Conservation (phyloP, 2,329 filamentous ascomycete genomes). For the Gnomoniopsis smithogilvyi region DNA sequence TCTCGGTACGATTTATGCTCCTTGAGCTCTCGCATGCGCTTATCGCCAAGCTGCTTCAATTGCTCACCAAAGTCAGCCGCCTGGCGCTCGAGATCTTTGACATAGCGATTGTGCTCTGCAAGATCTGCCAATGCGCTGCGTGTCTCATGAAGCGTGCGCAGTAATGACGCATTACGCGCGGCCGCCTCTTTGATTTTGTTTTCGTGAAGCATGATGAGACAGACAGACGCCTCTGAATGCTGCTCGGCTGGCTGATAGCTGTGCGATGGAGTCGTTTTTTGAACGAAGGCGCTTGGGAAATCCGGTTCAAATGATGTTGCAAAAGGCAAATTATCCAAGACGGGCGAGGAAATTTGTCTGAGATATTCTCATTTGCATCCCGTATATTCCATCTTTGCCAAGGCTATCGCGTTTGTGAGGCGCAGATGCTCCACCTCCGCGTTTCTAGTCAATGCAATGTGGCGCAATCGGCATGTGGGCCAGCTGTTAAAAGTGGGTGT, state of each 20-base stretch:
- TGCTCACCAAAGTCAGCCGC: conserved; percentile 33
- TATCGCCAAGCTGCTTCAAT: conserved; percentile 35
- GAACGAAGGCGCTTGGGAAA: not conserved
- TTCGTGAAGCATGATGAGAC: conserved; percentile 29
- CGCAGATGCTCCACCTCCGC: no score
- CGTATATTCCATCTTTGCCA: not conserved
- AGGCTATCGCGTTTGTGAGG: not conserved
- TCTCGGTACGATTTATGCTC: conserved; percentile 53
- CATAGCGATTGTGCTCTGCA: conserved; percentile 41
- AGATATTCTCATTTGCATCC: not conserved
- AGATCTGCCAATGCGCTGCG: conserved; percentile 45
- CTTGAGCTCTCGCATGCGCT: conserved; percentile 44
- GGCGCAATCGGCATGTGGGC: not conserved
- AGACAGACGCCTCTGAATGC: not conserved
- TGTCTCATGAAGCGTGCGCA: conserved; percentile 44
- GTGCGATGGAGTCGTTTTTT: not conserved
- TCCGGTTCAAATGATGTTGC: not conserved
- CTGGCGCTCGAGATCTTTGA: conserved; percentile 42
- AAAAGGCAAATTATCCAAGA: not conserved
- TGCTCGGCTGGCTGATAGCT: not conserved
- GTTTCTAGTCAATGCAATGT: not conserved
- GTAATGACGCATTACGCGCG: conserved; percentile 39
- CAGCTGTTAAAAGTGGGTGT: not conserved
- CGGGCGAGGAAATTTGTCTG: not conserved
- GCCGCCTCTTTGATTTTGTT: conserved; percentile 37